A percentile compares a stretch with the other conserved stretches of the same genome.
These are phyloP conservation scores for Berberis thunbergii DNA, from an alignment of 164 flowering plant genomes.

Conservation along the genomic window DNA sequence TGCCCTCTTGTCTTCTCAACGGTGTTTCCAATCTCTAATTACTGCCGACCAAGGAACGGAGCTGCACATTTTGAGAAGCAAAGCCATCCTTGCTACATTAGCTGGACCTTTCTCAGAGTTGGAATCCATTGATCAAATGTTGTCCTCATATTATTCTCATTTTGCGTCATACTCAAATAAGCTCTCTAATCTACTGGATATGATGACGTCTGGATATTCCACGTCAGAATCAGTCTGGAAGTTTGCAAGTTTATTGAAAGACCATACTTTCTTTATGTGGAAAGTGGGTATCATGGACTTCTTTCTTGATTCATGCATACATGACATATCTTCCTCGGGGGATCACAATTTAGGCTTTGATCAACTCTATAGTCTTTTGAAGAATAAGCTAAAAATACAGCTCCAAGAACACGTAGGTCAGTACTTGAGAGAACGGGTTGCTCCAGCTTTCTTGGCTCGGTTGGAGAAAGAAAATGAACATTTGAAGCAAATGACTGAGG, in stretches of 20 bases:
- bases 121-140: conserved; percentile 51
- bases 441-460: conserved; percentile 45
- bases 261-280: conserved; percentile 74
- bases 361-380: conserved; percentile 53
- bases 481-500: conserved; percentile 33
- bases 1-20: conserved; percentile 48
- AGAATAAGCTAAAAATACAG: conserved; percentile 55
- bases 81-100: conserved; percentile 45
- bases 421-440: conserved; percentile 61
- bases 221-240: conserved; percentile 66
- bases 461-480: conserved; percentile 62
- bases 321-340: conserved; percentile 53
- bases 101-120: conserved; percentile 63
- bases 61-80: conserved; percentile 39
- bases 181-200: conserved; percentile 28
- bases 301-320: conserved; percentile 77
- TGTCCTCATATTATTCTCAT: conserved; percentile 32
- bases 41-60: conserved; percentile 35
- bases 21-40: conserved; percentile 44
- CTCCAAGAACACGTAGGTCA: conserved; percentile 57
- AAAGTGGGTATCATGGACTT: conserved; percentile 67
- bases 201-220: conserved; percentile 52
- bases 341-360: conserved; percentile 85
- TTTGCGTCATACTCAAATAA: conserved; percentile 20
- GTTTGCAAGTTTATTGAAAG: conserved; percentile 36